Evolutionary conservation across 2,329 filamentous ascomycete species (phyloP).

Genomic region (Fusarium nelsonii): DNA sequence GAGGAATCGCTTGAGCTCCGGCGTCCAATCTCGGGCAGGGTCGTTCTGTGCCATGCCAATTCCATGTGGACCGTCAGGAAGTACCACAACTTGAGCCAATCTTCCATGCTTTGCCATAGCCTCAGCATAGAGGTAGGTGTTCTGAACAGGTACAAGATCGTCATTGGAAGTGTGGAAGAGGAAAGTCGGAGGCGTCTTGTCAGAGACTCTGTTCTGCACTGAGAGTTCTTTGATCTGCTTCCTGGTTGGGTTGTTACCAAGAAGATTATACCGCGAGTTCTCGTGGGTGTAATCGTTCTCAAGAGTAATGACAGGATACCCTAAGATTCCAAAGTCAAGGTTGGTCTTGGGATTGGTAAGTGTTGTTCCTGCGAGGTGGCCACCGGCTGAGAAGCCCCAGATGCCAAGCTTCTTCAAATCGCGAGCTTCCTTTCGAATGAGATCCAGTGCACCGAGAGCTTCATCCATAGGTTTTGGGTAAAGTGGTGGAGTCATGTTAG

Average conservation of each 20-base stretch:
- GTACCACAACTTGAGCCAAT: slow-evolving; percentile 17
- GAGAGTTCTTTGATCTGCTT: slow-evolving; percentile 28
- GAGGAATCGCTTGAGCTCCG: slow-evolving; percentile 29
- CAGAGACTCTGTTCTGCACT: slow-evolving; percentile 25
- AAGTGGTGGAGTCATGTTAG: slow-evolving; percentile 22
- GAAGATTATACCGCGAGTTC: slow-evolving; percentile 30
- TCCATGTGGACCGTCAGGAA: slow-evolving; percentile 31
- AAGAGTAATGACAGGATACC: slow-evolving; percentile 33
- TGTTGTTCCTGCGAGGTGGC: slow-evolving; percentile 34
- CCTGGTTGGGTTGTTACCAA: slow-evolving; percentile 16
- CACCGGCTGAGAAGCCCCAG: slow-evolving; percentile 38
- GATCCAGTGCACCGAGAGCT: slow-evolving; percentile 22
- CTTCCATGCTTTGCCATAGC: slow-evolving; percentile 28
- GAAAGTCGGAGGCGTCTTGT: slow-evolving; percentile 26
- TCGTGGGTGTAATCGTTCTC: slow-evolving; percentile 30
- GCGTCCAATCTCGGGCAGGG: slow-evolving; percentile 32
- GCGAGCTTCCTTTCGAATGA: slow-evolving; percentile 20
- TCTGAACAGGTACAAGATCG: slow-evolving; percentile 28
- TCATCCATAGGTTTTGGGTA: slow-evolving; percentile 33
- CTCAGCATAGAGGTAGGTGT: slow-evolving; percentile 27
- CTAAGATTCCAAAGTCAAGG: slow-evolving; percentile 36
- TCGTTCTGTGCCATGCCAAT: slow-evolving; percentile 30
- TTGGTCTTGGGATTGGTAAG: slow-evolving; percentile 24
- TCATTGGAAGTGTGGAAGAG: slow-evolving; percentile 38
- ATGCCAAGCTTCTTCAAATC: slow-evolving; percentile 23